Percentiles rank a stretch among this genome's conserved stretches.
Evolutionary conservation across 805 yeast species (phyloP).

Genomic region (Cyberlindnera subsufficiens): DNA sequence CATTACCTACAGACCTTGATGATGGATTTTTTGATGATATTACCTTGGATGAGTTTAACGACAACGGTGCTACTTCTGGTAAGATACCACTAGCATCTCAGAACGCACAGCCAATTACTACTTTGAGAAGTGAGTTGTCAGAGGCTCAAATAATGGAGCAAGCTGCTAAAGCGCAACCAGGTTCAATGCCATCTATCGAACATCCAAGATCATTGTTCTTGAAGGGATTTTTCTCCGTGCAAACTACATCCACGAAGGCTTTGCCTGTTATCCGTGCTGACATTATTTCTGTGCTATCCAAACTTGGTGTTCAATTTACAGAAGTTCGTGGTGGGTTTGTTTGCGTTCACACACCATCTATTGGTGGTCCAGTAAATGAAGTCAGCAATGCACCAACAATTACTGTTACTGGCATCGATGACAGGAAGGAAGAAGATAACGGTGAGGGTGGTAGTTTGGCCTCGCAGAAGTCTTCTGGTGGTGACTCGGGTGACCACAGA

Average conservation of each 20-base stretch:
- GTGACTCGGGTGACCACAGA: conserved; percentile 3
- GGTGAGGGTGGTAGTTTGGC: conserved; percentile 3
- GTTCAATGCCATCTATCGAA: conserved; percentile 90
- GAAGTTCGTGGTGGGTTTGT: conserved; percentile 94
- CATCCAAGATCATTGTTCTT: conserved; percentile 85
- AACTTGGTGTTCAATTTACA: conserved; percentile 71
- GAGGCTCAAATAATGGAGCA: conserved; percentile 43
- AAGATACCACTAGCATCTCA: conserved; percentile 8
- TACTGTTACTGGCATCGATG: not conserved
- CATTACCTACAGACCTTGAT: conserved; percentile 30
- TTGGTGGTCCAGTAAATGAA: conserved; percentile 11
- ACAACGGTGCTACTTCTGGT: conserved; percentile 13
- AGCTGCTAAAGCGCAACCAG: conserved; percentile 57
- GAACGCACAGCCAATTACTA: conserved; percentile 5
- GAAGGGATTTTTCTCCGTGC: conserved; percentile 91
- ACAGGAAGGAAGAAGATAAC: conserved; percentile 4
- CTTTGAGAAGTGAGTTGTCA: conserved; percentile 27
- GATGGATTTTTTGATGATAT: conserved; percentile 48
- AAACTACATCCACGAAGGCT: conserved; percentile 90
- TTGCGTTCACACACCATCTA: conserved; percentile 62
- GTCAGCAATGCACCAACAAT: not conserved
- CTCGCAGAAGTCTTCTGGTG: conserved; percentile 13
- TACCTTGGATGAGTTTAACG: conserved; percentile 48
- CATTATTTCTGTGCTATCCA: conserved; percentile 68
- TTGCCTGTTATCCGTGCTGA: conserved; percentile 83